Base-by-base conservation (phyloP, 2,329 filamentous ascomycete genomes). In the Aspergillus uvarum region DNA sequence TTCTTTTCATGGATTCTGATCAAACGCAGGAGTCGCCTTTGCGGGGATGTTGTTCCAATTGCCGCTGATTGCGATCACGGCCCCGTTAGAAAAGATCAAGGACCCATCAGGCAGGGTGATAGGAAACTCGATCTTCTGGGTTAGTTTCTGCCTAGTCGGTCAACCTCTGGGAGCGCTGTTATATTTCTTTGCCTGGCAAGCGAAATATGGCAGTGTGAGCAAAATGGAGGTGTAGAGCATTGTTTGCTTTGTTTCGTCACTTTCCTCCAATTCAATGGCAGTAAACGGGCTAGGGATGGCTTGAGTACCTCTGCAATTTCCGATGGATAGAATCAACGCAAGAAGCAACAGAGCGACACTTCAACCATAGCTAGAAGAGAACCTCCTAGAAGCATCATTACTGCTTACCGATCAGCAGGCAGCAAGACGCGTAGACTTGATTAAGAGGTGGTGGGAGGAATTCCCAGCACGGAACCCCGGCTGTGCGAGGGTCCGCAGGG, bases 121-220 rank as follows among this genome's bases (percentile, higher is more conserved):
- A 29, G 95, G 95, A 1, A 99, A 99, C 75, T 88, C 89, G 70
- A 93, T 96, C 59, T 99, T 99, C 76, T 98, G 95, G 95, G 83
- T 97, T 21, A 94, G 90, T 12, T 99, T 99, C 72, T 97, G 94
- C 65, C 86, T 98, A 2, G 89, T 99, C 12, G 95, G 95, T 3
- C 95, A 99, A 80, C 95, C 95, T 0, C 85, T 98, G 68, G 95
- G 92, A 1, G 93, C 92, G 0, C 80, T 99, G 61, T 82, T 96
- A 74, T 99, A 99, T 76, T 99, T 97, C 76, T 98, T 98, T 74
- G 93, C 93, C 1, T 99, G 95, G 94, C 94, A 98, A 78, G 92
- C 92, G 58, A 98, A 98, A 80, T 97, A 96, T 73, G 95, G 95
- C 12, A 92, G 89, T 69, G 89, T 93, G 22, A 91, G 80, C 65